phyloP scores from a whole-genome alignment of 2,329 filamentous ascomycete species.

The Fusarium domesticum region DNA sequence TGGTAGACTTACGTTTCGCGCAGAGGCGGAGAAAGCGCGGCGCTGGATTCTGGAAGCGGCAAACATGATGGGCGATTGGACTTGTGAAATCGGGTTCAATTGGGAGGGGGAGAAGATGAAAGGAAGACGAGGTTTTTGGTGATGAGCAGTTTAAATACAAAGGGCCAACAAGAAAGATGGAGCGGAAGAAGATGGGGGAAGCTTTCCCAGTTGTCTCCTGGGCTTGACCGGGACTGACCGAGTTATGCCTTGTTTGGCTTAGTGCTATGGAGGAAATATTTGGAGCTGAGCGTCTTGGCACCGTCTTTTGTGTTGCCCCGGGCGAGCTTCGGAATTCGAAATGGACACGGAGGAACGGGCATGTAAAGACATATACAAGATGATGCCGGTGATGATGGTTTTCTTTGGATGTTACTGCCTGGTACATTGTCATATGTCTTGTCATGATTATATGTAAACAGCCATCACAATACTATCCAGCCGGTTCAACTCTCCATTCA shows the following conservation, averaged over 20 bases:
- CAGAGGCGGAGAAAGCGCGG: conserved; percentile 78
- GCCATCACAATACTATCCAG: too few relatives aligned
- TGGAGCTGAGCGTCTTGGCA: conserved; percentile 9
- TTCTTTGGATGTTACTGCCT: too few relatives aligned
- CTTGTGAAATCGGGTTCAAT: conserved; percentile 18
- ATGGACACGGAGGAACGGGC: conserved; percentile 19
- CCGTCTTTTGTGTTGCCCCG: conserved; percentile 7
- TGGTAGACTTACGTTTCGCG: conserved; percentile 62
- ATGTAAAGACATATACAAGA: background rate
- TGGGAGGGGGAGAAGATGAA: conserved; percentile 26
- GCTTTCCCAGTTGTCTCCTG: too few relatives aligned
- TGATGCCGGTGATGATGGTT: background rate
- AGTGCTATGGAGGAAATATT: conserved; percentile 3
- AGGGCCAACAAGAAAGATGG: conserved; percentile 18
- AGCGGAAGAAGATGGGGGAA: conserved; percentile 17
- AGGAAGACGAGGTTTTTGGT: conserved; percentile 13
- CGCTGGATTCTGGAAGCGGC: conserved; percentile 67
- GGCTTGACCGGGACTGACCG: conserved; percentile 1
- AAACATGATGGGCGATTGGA: conserved; percentile 60
- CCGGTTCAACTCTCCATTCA: too few relatives aligned
- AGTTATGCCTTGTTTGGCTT: conserved; percentile 7
- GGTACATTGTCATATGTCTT: too few relatives aligned
- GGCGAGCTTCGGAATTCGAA: conserved; percentile 27
- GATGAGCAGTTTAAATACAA: conserved; percentile 19
- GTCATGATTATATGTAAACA: background rate